Evolutionary conservation across 305 asterid species (phyloP), one percentile per base, ranked within the genome.

Genomic region (Withania somnifera): DNA sequence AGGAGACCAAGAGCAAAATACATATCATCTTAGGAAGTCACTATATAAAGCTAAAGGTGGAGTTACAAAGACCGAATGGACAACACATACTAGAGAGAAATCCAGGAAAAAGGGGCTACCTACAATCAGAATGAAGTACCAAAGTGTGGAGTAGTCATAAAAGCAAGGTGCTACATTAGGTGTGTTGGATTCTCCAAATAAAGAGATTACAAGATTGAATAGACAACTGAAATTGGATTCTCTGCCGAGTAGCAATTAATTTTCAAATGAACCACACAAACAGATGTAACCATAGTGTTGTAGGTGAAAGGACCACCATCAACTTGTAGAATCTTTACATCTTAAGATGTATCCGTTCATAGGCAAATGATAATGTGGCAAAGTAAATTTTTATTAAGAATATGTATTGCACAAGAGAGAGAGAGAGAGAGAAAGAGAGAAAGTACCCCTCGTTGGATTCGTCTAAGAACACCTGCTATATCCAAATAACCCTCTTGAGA

Each of bases 371-470:
- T 5, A 19, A 67, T 38, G 52, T 19, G 53, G 77, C 66, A 38
- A 15, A 2, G 26, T 7, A 26, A 68, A 53, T 52, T 38, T 42
- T 38, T 42, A 10, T 60, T 58, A 4, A 20, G 20, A 50, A 73
- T 66, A 13, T 4, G 73, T 24, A 17, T 42, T 60, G 57, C 9
- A 20, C 3, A 50, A 50, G 36, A 61, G 7, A 32, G 40, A 13
- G 51, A 24, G 1, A 57, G 40, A 14, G 61, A 22, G 85, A n/a
- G n/a, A 30, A 34, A 13, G 52, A 26, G 1, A 58, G 34, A 14
- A 73, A 24, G 85, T 88, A 95, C 99, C 97, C 99, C 99, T 89
- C 91, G 91, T 84, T 95, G 98, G 85, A 95, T 95, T 89, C 99
- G 92, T 89, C 97, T 89, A 60, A 95, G 97, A 81, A 95, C 97